Base-by-base conservation (phyloP, 2,329 filamentous ascomycete species). In the Trichophaea hybrida region DNA sequence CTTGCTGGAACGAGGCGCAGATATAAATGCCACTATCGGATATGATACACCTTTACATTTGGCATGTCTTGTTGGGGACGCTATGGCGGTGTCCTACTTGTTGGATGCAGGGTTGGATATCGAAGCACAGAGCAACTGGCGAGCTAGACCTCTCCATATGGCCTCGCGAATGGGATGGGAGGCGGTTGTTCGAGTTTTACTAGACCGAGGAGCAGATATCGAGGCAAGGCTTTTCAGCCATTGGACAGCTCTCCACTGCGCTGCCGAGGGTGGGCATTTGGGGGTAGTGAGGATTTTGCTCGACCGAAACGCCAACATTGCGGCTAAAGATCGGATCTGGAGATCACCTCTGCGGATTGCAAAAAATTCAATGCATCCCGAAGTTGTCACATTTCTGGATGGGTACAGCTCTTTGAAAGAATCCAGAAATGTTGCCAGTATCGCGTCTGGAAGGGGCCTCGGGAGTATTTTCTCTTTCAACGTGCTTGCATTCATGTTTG, bases 161-260 rank as follows among this genome's bases (percentile, higher is more conserved):
- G 59, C 59, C 6, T 44, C 59, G 13, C 6, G 10, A 13, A 8
- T 13, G 44, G 44, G 44, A 17, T 17, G 15, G 44, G 8, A 48
- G 12, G 24, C 12, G 44, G 24, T 17, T 8, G 44, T 48, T 7
- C 12, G 6, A 17, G 24, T 46, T 2, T 46, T 56, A 34, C 24
- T 56, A 38, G 54, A 56, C 5, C 31, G 38, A 24, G 61, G 49
- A 62, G 62, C 38, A 59, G 48, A 58, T 55, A 51, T 46, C 15
- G 48, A 34, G 43, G 33, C 31, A 32, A 53, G 61, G 55, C 24
- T 61, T 51, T 12, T 13, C 3, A 46, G 13, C 15, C 38, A n/a
- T 12, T 44, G 8, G 10, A 33, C 24, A 38, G 51, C 58, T 43
- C 37, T 59, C 8, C 58, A 59, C 10, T 4, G 38, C 12, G 52